These are phyloP conservation scores for Diaporthe caulivora DNA, from an alignment of 2,329 filamentous ascomycete species.

Conservation along the genomic window DNA sequence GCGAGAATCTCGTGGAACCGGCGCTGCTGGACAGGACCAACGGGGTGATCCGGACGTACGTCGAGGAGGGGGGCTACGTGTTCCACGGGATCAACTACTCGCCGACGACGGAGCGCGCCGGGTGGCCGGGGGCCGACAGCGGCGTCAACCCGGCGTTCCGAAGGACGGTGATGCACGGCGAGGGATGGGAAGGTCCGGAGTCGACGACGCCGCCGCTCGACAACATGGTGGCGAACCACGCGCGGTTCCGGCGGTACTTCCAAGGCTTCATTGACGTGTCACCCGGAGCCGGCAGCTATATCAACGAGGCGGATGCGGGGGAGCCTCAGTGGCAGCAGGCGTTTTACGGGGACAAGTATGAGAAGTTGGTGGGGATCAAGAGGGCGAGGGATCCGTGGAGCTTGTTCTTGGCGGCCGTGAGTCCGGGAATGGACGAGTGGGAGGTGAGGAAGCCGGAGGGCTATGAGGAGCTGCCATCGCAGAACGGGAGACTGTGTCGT, in stretches of 20 bases:
- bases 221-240: conserved; percentile 41
- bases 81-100: conserved; percentile 52
- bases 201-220: conserved; percentile 5
- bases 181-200: conserved; percentile 45
- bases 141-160: conserved; percentile 65
- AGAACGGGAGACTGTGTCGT: conserved; percentile 16
- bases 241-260: conserved; percentile 40
- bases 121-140: conserved; percentile 47
- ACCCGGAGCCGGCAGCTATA: conserved; percentile 47
- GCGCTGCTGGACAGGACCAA: conserved; percentile 45
- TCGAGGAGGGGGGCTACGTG: conserved; percentile 52
- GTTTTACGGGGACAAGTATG: conserved; percentile 51
- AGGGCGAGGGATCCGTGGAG: conserved; percentile 50
- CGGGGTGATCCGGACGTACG: conserved; percentile 46
- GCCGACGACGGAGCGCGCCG: conserved; percentile 42
- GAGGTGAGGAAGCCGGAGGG: conserved; percentile 1
- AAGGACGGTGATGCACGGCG: conserved; percentile 52
- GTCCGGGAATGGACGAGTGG: conserved; percentile 15
- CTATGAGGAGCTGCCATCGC: conserved; percentile 12
- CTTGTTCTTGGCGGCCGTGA: conserved; percentile 51
- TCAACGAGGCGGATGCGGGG: conserved; percentile 55
- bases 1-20: conserved; percentile 47
- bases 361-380: conserved; percentile 50
- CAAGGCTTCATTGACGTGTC: conserved; percentile 45
- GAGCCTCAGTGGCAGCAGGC: conserved; percentile 46